These are phyloP conservation scores for Trametes cinnabarina DNA, from an alignment of 768 basidiomycete species.

Conservation along the genomic window DNA sequence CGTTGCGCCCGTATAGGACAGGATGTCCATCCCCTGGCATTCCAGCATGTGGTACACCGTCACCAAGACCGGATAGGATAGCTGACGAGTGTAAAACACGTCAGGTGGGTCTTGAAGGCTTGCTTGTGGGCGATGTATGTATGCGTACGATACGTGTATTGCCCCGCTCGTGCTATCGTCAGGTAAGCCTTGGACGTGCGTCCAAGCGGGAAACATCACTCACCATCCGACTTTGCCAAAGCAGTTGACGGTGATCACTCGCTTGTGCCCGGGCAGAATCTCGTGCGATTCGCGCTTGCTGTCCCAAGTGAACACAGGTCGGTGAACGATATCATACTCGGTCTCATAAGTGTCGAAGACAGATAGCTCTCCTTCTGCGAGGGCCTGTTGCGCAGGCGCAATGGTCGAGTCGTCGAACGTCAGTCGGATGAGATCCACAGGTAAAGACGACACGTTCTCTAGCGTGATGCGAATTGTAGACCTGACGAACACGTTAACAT, in stretches of 20 bases:
- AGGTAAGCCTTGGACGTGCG: slow-evolving; percentile 5
- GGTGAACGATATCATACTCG: slow-evolving; percentile 73
- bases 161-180: slow-evolving; percentile 67
- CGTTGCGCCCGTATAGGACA: slow-evolving; percentile 51
- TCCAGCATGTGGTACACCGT: slow-evolving; percentile 97
- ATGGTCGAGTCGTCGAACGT: slow-evolving; percentile 92
- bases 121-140: slow-evolving; percentile 47
- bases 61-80: slow-evolving; percentile 85
- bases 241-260: slow-evolving; percentile 68
- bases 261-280: slow-evolving; percentile 69
- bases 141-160: slow-evolving; percentile 82
- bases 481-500: slow-evolving; percentile 41
- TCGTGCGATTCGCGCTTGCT: slow-evolving; percentile 43
- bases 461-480: slow-evolving; percentile 81
- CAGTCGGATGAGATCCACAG: slow-evolving; percentile 82
- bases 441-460: slow-evolving; percentile 83
- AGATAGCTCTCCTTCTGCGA: slow-evolving; percentile 77
- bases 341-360: slow-evolving; percentile 90
- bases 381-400: slow-evolving; percentile 65
- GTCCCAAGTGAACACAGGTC: slow-evolving; percentile 80
- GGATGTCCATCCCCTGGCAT: slow-evolving; percentile 77
- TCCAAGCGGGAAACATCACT: slow-evolving; percentile 28
- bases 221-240: slow-evolving; percentile 93
- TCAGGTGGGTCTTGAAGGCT: slow-evolving; percentile 35
- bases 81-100: slow-evolving; percentile 81